Evolutionary conservation across 2,329 filamentous ascomycete genomes (phyloP).

Genomic region (Biscogniauxia sp.): DNA sequence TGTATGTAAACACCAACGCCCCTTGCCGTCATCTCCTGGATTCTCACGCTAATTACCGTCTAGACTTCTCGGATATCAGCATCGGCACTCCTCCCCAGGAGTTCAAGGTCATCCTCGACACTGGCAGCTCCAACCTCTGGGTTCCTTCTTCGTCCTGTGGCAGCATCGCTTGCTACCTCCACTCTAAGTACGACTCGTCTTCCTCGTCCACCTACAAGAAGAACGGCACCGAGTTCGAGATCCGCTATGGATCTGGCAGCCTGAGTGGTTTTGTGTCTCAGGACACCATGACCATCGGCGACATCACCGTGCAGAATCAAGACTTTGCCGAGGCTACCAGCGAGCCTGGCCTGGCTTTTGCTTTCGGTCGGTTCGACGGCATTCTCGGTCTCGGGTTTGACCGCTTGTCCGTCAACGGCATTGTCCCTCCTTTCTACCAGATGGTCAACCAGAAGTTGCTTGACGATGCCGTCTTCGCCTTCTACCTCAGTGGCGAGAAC

Average conservation of each 20-base stretch:
- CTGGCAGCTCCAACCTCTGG: conserved; percentile 98
- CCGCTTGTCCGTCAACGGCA: conserved; percentile 94
- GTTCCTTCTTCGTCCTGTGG: conserved; percentile 86
- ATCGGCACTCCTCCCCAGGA: conserved; percentile 88
- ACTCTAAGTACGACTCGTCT: conserved; percentile 92
- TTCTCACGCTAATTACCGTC: conserved; percentile 3
- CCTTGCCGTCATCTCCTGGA: not conserved
- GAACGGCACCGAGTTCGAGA: conserved; percentile 91
- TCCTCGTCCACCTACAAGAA: conserved; percentile 87
- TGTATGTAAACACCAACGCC: conserved; percentile 60
- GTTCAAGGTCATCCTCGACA: conserved; percentile 99
- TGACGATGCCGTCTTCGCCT: conserved; percentile 91
- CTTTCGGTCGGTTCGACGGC: conserved; percentile 95
- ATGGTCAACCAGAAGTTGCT: conserved; percentile 87
- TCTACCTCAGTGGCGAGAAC: conserved; percentile 82
- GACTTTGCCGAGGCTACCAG: conserved; percentile 94
- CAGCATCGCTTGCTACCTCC: conserved; percentile 97
- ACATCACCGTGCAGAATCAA: conserved; percentile 83
- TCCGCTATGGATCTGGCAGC: conserved; percentile 92
- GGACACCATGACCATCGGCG: conserved; percentile 83
- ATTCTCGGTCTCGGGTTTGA: conserved; percentile 94
- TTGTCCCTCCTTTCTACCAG: conserved; percentile 94
- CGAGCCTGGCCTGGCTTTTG: conserved; percentile 95
- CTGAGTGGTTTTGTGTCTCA: conserved; percentile 91
- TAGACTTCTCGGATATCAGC: conserved; percentile 95